A percentile compares a stretch with the other conserved stretches of the same genome.
Evolutionary conservation across 139 green algal species (phyloP).

Genomic region (Pycnococcus provasolii): DNA sequence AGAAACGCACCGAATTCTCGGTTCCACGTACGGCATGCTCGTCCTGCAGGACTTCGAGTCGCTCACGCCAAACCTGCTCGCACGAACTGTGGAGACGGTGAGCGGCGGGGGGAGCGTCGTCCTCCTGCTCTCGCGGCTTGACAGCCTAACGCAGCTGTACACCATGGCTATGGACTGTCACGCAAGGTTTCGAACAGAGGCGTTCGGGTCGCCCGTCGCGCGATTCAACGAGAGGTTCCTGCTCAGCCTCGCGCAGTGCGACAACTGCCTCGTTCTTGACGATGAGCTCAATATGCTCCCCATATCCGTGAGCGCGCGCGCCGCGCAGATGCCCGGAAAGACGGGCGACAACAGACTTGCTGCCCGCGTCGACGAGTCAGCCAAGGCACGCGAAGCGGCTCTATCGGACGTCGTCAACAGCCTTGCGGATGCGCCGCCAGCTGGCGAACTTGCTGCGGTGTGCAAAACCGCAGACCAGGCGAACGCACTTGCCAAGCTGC

Average conservation of each 20-base stretch:
- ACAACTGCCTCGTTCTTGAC: constrained; percentile 82
- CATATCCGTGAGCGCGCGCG: constrained; percentile 39
- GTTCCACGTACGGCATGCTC: constrained; percentile 97
- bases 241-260: constrained; percentile 73
- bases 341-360: too few species aligned
- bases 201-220: constrained; percentile 65
- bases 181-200: constrained; percentile 76
- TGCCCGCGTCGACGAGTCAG: too few species aligned
- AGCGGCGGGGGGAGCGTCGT: constrained; percentile 90
- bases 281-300: constrained; percentile 98
- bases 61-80: constrained; percentile 94
- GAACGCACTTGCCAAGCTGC: constrained; percentile 83
- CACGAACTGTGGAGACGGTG: constrained; percentile 93
- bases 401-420: too few species aligned
- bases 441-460: constrained; percentile 29
- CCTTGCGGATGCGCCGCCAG: constrained; percentile 65
- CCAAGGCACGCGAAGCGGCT: too few species aligned
- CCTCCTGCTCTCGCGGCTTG: constrained; percentile 76
- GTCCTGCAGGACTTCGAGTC: constrained; percentile 99
- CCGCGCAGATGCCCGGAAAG: too few species aligned
- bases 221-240: constrained; percentile 98
- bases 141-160: constrained; percentile 84
- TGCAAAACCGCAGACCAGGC: constrained; percentile 61
- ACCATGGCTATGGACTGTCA: constrained; percentile 95
- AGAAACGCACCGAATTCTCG: constrained; percentile 93